Conservation (phyloP, 1,284 basidiomycete species). For the Moniliophthora roreri region DNA sequence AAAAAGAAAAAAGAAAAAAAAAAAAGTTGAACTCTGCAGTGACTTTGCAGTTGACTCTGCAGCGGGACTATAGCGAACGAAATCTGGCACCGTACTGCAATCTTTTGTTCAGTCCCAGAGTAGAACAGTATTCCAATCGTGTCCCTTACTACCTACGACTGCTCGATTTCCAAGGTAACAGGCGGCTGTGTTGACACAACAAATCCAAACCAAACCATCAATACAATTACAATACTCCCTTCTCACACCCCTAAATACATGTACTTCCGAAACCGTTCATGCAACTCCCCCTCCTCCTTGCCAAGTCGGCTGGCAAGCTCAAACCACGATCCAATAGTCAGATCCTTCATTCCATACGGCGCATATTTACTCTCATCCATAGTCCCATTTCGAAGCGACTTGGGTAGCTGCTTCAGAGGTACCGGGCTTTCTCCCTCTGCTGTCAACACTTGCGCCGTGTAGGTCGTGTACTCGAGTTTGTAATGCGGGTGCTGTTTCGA, state of each 20-base stretch:
- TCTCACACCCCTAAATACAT: constrained; percentile 55
- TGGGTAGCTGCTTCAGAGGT: constrained; percentile 67
- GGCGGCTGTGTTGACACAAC: constrained; percentile 3
- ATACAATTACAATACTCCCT: background rate
- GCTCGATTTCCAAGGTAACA: constrained; percentile 4
- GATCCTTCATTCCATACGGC: constrained; percentile 70
- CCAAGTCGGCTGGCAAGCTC: constrained; percentile 67
- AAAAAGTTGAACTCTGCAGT: constrained; percentile 11
- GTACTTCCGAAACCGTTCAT: constrained; percentile 62
- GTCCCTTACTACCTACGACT: background rate
- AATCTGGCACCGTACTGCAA: too few relatives aligned
- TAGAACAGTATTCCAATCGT: background rate
- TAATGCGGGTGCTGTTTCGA: constrained; percentile 58
- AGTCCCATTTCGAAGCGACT: constrained; percentile 44
- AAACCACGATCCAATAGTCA: constrained; percentile 82
- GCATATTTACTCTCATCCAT: constrained; percentile 54
- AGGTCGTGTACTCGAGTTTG: constrained; percentile 82
- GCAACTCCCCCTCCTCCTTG: constrained; percentile 51
- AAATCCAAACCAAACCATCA: background rate
- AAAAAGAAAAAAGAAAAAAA: constrained; percentile 16
- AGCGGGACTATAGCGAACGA: too few relatives aligned
- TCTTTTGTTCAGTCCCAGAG: too few relatives aligned
- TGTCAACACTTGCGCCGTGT: constrained; percentile 37
- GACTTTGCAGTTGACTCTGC: too few relatives aligned
- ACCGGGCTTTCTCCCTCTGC: constrained; percentile 48